Evolutionary conservation across 257 asterid species (phyloP).

Genomic region (Solanum etuberosum): DNA sequence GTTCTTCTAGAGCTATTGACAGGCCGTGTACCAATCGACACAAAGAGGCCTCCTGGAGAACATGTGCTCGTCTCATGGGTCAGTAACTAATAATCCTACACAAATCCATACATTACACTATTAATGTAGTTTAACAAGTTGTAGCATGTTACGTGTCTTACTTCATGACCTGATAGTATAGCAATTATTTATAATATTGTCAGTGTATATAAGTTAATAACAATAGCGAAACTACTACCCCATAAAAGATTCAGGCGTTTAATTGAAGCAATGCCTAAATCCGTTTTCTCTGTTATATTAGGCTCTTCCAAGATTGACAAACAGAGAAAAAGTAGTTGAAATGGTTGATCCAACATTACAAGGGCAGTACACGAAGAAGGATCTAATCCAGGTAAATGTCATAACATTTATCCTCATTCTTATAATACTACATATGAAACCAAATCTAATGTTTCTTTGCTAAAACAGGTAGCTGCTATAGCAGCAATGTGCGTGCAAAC

Average conservation of each 20-base stretch:
- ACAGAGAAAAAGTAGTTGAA: slow-evolving; percentile 59
- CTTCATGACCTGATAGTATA: not conserved
- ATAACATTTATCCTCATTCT: too few relatives aligned
- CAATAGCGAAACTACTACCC: not conserved
- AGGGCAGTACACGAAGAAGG: slow-evolving; percentile 51
- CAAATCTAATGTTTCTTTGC: not conserved
- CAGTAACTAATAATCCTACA: not conserved
- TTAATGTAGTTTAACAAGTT: not conserved
- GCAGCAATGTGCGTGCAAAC: slow-evolving; percentile 84
- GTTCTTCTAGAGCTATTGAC: slow-evolving; percentile 71
- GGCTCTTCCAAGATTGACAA: slow-evolving; percentile 82
- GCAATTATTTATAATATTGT: too few relatives aligned
- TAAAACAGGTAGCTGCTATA: slow-evolving; percentile 64
- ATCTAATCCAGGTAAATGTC: slow-evolving; percentile 58
- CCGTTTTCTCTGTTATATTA: not conserved
- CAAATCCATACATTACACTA: not conserved
- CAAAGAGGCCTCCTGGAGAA: slow-evolving; percentile 57
- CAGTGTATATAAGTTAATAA: too few relatives aligned
- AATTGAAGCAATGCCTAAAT: not conserved
- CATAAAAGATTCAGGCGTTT: too few relatives aligned
- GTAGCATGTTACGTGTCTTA: not conserved
- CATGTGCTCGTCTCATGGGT: slow-evolving; percentile 79
- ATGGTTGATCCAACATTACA: slow-evolving; percentile 66
- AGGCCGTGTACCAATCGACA: slow-evolving; percentile 63
- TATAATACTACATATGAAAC: not conserved